These are phyloP conservation scores for Salmacisia buchloeana DNA, from an alignment of 1,284 basidiomycete genomes.

Conservation along the genomic window DNA sequence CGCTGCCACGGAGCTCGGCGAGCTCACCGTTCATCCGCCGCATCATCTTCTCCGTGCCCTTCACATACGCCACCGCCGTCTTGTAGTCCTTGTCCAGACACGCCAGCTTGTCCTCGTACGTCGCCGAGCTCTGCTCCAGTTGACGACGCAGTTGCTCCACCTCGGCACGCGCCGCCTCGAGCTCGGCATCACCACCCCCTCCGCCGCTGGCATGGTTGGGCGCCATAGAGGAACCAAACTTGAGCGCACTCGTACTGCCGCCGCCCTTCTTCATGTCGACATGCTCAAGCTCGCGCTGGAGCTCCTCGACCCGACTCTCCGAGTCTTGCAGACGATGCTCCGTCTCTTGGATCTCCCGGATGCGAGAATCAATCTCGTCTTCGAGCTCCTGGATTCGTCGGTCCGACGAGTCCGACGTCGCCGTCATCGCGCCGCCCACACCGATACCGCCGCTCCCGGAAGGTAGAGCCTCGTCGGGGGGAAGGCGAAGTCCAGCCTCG, in stretches of 20 bases:
- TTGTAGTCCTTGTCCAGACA: slow-evolving; percentile 94
- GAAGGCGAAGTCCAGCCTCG: slow-evolving; percentile 60
- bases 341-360: slow-evolving; percentile 34
- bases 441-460: slow-evolving; percentile 29
- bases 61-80: slow-evolving; percentile 70
- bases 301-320: slow-evolving; percentile 39
- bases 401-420: slow-evolving; percentile 19
- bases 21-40: slow-evolving; percentile 75
- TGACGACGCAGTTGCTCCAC: slow-evolving; percentile 45
- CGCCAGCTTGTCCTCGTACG: slow-evolving; percentile 46
- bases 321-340: slow-evolving; percentile 45
- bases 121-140: slow-evolving; percentile 38
- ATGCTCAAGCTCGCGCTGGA: slow-evolving; percentile 39
- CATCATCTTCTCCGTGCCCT: slow-evolving; percentile 98
- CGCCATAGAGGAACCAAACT: slow-evolving; percentile 52
- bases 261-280: slow-evolving; percentile 5
- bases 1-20: slow-evolving; percentile 32
- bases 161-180: slow-evolving; percentile 69
- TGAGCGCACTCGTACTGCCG: neutral
- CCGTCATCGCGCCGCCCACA: neutral
- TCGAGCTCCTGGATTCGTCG: slow-evolving; percentile 41
- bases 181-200: slow-evolving; percentile 65
- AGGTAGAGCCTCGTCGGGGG: slow-evolving; percentile 44
- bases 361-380: slow-evolving; percentile 39
- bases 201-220: slow-evolving; percentile 51